Conservation (phyloP, 164 flowering plant species). For the Kalanchoe fedtschenkoi region DNA sequence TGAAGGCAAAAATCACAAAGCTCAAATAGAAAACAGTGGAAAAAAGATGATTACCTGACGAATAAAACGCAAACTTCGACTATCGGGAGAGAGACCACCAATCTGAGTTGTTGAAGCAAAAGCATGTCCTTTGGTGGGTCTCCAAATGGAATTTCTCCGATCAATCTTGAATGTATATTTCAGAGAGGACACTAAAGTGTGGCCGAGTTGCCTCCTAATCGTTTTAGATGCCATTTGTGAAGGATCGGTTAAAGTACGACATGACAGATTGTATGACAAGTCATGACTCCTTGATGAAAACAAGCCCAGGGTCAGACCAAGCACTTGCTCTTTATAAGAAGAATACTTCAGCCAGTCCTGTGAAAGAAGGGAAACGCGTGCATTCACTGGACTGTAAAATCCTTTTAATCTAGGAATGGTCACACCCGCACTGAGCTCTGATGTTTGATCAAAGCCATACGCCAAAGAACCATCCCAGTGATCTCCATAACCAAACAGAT, state of each 20-base stretch:
- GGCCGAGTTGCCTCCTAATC: slow-evolving; percentile 89
- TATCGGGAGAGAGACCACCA: slow-evolving; percentile 79
- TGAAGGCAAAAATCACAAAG: background rate
- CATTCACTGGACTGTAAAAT: slow-evolving; percentile 44
- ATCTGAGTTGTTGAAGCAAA: slow-evolving; percentile 66
- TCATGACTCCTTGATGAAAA: slow-evolving; percentile 58
- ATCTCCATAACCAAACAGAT: slow-evolving; percentile 80
- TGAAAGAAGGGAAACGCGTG: slow-evolving; percentile 57
- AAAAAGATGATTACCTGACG: slow-evolving; percentile 64
- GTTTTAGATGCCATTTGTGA: slow-evolving; percentile 61
- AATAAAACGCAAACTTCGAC: slow-evolving; percentile 56
- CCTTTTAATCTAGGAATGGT: slow-evolving; percentile 58
- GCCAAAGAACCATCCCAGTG: slow-evolving; percentile 79
- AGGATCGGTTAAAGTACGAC: slow-evolving; percentile 86
- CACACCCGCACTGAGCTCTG: slow-evolving; percentile 76
- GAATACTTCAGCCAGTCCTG: slow-evolving; percentile 90
- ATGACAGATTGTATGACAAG: slow-evolving; percentile 61
- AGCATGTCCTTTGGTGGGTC: slow-evolving; percentile 84
- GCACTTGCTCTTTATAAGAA: slow-evolving; percentile 66
- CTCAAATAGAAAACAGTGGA: background rate
- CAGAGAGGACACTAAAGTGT: slow-evolving; percentile 55
- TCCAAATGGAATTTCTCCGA: slow-evolving; percentile 52
- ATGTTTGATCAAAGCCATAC: slow-evolving; percentile 72
- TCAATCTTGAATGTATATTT: slow-evolving; percentile 78
- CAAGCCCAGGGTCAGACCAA: slow-evolving; percentile 75